Conservation (phyloP, 805 yeast genomes). For the Zygotorulaspora danielsina region DNA sequence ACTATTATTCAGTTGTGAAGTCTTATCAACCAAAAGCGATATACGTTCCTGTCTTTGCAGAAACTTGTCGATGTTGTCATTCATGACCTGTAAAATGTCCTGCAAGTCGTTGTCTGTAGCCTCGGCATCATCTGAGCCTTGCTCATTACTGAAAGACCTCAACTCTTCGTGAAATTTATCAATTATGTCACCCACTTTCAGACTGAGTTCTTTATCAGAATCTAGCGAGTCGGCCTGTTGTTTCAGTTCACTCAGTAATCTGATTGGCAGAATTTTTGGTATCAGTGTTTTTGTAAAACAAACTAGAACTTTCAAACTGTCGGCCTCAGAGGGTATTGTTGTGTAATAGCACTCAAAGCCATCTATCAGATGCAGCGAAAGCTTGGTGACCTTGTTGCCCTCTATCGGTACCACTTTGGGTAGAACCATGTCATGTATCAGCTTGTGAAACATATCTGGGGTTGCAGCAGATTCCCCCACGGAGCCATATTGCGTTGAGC, state of each 20-base stretch:
- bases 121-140: conserved; percentile 19
- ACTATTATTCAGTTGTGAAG: conserved; percentile 63
- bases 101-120: conserved; percentile 31
- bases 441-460: conserved; percentile 25
- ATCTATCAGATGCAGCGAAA: conserved; percentile 30
- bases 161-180: conserved; percentile 33
- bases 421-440: conserved; percentile 30
- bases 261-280: conserved; percentile 34
- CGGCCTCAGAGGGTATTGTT: conserved; percentile 5
- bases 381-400: conserved; percentile 35
- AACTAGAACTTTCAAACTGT: conserved; percentile 19
- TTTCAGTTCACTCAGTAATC: conserved; percentile 32
- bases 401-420: conserved; percentile 30
- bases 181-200: conserved; percentile 26
- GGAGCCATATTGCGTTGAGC: conserved; percentile 23
- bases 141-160: conserved; percentile 22
- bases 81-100: conserved; percentile 35
- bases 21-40: conserved; percentile 68
- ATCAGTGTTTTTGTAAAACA: conserved; percentile 27
- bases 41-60: conserved; percentile 76
- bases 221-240: conserved; percentile 18
- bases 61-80: conserved; percentile 41
- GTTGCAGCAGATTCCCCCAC: conserved; percentile 17
- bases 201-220: conserved; percentile 23
- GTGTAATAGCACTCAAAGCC: conserved; percentile 36